Percentiles rank a stretch among this genome's conserved stretches.
Conservation (phyloP, 768 basidiomycete genomes). For the Trametes punicea region DNA sequence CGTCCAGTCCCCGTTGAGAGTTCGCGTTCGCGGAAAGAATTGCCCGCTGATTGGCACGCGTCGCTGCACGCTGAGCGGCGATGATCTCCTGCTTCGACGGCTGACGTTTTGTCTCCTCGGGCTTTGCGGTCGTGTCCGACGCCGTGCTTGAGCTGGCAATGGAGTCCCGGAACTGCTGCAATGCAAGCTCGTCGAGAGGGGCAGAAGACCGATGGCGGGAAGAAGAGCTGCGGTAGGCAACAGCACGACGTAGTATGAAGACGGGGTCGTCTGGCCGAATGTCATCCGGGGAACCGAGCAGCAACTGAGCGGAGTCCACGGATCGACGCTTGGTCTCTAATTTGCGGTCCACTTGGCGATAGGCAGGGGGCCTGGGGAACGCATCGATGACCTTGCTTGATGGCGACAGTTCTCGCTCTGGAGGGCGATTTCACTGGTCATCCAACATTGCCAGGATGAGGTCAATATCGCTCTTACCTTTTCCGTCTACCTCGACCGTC, state of each 20-base stretch:
- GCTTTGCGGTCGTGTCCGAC: conserved; percentile 39
- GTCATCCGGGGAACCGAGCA: conserved; percentile 71
- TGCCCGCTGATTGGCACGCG: conserved; percentile 79
- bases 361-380: conserved; percentile 69
- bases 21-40: conserved; percentile 86
- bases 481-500: conserved; percentile 50
- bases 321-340: conserved; percentile 80
- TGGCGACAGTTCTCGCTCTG: conserved; percentile 77
- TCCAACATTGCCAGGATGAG: no score
- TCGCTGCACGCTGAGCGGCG: conserved; percentile 85
- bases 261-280: conserved; percentile 79
- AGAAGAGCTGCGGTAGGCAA: conserved; percentile 66
- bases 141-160: conserved; percentile 52
- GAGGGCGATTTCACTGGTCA: neutral
- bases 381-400: conserved; percentile 86
- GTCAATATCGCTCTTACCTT: conserved; percentile 50
- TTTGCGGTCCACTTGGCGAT: conserved; percentile 59
- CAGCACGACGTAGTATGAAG: conserved; percentile 85
- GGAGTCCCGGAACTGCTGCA: conserved; percentile 69
- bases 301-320: conserved; percentile 69
- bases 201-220: conserved; percentile 70
- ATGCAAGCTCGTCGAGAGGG: conserved; percentile 80
- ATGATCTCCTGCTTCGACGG: conserved; percentile 85
- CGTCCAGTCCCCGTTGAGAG: conserved; percentile 82
- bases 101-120: conserved; percentile 39